A percentile compares a stretch with the other conserved stretches of the same genome.
phyloP scores from a whole-genome alignment of 2,329 filamentous ascomycete genomes.

The Ilyonectria mors-panacis region DNA sequence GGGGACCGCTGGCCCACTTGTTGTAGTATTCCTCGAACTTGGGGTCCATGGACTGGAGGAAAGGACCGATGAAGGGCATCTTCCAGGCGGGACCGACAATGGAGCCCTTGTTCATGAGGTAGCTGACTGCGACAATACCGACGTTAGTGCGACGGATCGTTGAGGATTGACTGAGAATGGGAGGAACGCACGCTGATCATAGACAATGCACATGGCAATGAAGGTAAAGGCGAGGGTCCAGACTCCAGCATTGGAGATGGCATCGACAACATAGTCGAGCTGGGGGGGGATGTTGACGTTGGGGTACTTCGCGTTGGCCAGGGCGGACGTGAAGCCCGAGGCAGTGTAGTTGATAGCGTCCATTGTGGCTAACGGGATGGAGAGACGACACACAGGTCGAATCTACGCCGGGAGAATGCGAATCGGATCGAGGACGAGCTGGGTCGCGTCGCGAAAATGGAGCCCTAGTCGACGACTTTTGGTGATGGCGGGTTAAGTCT shows the following conservation, averaged over 20 bases:
- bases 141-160: slow-evolving; percentile 36
- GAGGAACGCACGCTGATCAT: slow-evolving; percentile 85
- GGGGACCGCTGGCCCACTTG: slow-evolving; percentile 91
- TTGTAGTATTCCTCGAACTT: slow-evolving; percentile 92
- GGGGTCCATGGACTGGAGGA: slow-evolving; percentile 91
- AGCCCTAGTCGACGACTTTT: neutral
- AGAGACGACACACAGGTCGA: slow-evolving; percentile 23
- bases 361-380: slow-evolving; percentile 54
- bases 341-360: slow-evolving; percentile 74
- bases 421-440: slow-evolving; percentile 7
- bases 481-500: neutral
- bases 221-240: slow-evolving; percentile 79
- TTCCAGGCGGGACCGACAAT: slow-evolving; percentile 84
- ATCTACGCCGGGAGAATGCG: slow-evolving; percentile 5
- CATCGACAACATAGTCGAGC: slow-evolving; percentile 68
- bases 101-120: slow-evolving; percentile 80
- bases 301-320: slow-evolving; percentile 72
- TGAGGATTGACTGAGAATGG: neutral
- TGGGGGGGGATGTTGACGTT: slow-evolving; percentile 67
- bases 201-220: slow-evolving; percentile 79
- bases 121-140: slow-evolving; percentile 72
- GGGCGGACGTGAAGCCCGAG: slow-evolving; percentile 78
- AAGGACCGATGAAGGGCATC: slow-evolving; percentile 93
- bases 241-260: slow-evolving; percentile 70
- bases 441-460: slow-evolving; percentile 9